Base-by-base conservation (phyloP, 306 rosid species). In the Vigna hirtella region DNA sequence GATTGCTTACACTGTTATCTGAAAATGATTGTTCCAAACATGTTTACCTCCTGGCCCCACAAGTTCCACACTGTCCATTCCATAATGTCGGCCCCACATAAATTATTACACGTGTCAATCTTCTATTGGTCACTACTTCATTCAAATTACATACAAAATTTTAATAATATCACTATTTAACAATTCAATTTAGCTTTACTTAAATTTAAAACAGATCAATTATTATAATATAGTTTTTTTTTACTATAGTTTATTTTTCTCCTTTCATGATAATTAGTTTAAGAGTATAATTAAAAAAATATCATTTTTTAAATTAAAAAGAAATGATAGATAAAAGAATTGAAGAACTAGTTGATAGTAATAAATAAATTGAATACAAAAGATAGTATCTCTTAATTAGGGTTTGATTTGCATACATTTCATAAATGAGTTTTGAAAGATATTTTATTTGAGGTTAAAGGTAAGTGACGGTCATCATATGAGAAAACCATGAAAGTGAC, bases 11-110 rank as follows among this genome's bases (percentile, higher is more conserved):
- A 57, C 49, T 77, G 74, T 74, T 51, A 47, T 17, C 30, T 59
- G 69, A 78, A 77, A 74, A 78, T 76, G 84, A 90, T 86, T 73
- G 91, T 50, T 73, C 18, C 9, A 45, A 77, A 78, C 76, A 83
- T 83, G 83, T 73, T 81, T 77, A 22, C 71, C 24, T 85, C 79
- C 67, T 66, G 83, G 81, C 66, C 81, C 76, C 42, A n/a, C 82
- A 18, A 43, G 13, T n/a, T 24, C 58, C 68, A 81, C 69, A 70
- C 8, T 48, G 72, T 78, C 83, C 63, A 2, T 18, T 52, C 58
- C 67, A 80, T 50, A 2, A 43, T 9, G 48, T 1, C 56, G 6
- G 48, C 48, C 81, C 87, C 66, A 63, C 65, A 2, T 26, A 5
- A 80, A 80, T 80, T 34, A 77, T 80, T 80, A 73, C 83, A 83